Percentiles rank a stretch among this genome's conserved stretches.
These are phyloP conservation scores for Mycosphaerella arachidis DNA, from an alignment of 2,329 filamentous ascomycete genomes.

Conservation along the genomic window DNA sequence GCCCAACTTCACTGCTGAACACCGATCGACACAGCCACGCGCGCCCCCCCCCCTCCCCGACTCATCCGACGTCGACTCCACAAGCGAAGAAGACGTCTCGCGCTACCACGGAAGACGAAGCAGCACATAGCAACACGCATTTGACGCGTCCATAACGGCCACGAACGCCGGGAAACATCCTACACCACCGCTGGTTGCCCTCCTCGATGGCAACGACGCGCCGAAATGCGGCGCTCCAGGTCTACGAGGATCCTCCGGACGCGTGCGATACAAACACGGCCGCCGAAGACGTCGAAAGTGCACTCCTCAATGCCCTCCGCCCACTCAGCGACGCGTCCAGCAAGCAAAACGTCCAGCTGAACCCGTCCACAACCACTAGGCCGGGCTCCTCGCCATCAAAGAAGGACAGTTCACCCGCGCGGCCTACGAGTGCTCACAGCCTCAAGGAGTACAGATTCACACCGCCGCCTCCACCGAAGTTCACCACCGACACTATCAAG, in stretches of 20 bases:
- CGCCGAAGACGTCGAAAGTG: constrained; percentile 49
- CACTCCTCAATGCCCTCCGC: constrained; percentile 45
- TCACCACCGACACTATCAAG: constrained; percentile 62
- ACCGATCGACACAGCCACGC: constrained; percentile 5
- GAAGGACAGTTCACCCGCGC: constrained; percentile 55
- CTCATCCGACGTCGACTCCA: not conserved
- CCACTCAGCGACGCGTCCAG: constrained; percentile 44
- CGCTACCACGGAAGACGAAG: not conserved
- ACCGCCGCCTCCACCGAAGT: constrained; percentile 54
- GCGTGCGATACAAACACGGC: constrained; percentile 31
- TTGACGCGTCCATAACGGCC: constrained; percentile 2
- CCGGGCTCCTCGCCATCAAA: constrained; percentile 68
- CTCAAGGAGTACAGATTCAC: constrained; percentile 65
- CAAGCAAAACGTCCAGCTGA: constrained; percentile 62
- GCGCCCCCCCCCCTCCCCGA: no score
- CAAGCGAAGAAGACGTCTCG: not conserved
- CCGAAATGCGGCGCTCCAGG: constrained; percentile 52
- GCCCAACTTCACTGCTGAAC: not conserved
- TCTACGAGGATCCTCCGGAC: constrained; percentile 53
- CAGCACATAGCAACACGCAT: constrained; percentile 2
- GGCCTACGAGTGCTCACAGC: constrained; percentile 57
- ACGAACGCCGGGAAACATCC: not conserved
- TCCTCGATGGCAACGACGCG: constrained; percentile 45
- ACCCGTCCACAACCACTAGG: constrained; percentile 53
- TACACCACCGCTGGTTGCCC: constrained; percentile 2